Evolutionary conservation across 805 yeast species (phyloP), one percentile per base, ranked within the genome.

Genomic region (Sugiyamaella americana): DNA sequence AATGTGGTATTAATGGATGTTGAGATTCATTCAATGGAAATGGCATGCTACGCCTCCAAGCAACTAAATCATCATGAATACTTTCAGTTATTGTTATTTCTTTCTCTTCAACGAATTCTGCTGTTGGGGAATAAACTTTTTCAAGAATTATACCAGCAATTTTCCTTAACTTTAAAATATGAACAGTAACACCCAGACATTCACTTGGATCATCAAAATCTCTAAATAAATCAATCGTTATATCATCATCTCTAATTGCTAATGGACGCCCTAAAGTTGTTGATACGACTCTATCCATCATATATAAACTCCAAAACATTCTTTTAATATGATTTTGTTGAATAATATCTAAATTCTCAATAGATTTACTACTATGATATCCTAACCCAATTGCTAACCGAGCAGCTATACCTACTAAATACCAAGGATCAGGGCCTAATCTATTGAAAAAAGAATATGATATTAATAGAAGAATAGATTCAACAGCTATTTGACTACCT

Each of bases 361-460:
- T 39, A 18, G 48, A 46, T 18, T 42, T 43, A 11, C 40, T 40
- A 11, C 75, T 68, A 53, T 76, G 73, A 24, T 76, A 57, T 1
- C 79, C 78, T 22, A 75, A 51, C 10, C 73, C 69, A 13, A 74
- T 58, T 0, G 71, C 66, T 41, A 74, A 49, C 52, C 81, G 58
- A 51, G 72, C 63, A 24, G 74, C 61, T 19, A 74, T 56, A 1
- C 81, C 79, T 45, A 72, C 70, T 19, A 76, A 65, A 34, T 74
- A 72, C 82, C 80, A 76, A 1, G 79, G 67, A 20, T 73, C 67
- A 8, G 71, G 64, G 2, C 78, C 78, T 35, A 68, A 59, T 8
- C 74, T 72, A 51, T 75, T 78, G 54, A 74, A 75, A 43, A 73
- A 72, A 0, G 80, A 72, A 53, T 73, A 74, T 22, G 76, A 64